phyloP scores from a whole-genome alignment of 1,284 basidiomycete species.

The Rhodotorula mucilaginosa region DNA sequence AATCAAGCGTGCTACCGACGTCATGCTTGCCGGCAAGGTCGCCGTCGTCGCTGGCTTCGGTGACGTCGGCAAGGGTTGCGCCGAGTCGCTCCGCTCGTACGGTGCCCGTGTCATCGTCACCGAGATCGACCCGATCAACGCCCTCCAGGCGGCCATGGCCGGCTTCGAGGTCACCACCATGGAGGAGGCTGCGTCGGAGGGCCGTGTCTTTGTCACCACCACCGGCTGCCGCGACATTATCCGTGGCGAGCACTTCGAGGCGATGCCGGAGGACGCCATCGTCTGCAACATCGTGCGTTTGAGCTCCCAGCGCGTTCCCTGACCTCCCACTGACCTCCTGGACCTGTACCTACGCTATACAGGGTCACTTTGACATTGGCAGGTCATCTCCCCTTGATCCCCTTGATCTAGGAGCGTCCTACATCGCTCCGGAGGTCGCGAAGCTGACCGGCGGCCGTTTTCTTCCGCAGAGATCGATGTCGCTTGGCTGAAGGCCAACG shows the following conservation, averaged over 20 bases:
- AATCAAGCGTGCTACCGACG: constrained; percentile 99
- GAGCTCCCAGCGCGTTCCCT: neutral
- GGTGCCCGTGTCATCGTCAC: constrained; percentile 94
- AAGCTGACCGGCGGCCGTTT: too few relatives aligned
- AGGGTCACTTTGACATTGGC: too few relatives aligned
- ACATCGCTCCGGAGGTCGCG: too few relatives aligned
- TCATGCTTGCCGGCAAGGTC: constrained; percentile 99
- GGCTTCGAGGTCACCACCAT: constrained; percentile 98
- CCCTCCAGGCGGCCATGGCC: constrained; percentile 98
- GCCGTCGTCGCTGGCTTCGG: constrained; percentile 98
- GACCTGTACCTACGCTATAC: neutral
- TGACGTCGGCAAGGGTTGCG: constrained; percentile 99
- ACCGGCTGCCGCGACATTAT: constrained; percentile 99
- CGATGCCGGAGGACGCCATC: constrained; percentile 97
- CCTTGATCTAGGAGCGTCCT: too few relatives aligned
- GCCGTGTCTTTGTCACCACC: constrained; percentile 96
- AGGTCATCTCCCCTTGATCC: too few relatives aligned
- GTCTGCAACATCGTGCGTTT: constrained; percentile 76
- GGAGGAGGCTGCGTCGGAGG: constrained; percentile 87
- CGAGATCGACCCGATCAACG: constrained; percentile 99
- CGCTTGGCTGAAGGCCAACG: constrained; percentile 95
- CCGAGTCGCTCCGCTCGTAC: constrained; percentile 94
- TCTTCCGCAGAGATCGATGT: constrained; percentile 75
- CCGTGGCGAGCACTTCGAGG: constrained; percentile 83
- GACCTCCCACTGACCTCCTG: constrained; percentile 48